Percentiles rank a stretch among this genome's conserved stretches.
These are phyloP conservation scores for Aureobasidium sp. DNA, from an alignment of 2,329 filamentous ascomycete species.

Conservation along the genomic window DNA sequence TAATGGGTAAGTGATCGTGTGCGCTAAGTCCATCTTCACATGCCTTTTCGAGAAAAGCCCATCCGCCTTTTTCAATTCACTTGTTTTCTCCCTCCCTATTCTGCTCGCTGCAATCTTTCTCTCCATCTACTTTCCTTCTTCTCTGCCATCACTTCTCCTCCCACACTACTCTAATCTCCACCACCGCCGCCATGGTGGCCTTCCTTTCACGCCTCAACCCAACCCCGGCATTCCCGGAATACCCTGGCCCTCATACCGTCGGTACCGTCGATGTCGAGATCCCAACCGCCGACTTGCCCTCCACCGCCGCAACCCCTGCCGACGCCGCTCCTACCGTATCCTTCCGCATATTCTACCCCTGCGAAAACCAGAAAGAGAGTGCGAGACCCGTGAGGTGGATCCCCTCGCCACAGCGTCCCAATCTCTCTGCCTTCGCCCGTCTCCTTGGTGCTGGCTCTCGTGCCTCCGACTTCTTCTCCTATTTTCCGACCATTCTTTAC, in stretches of 20 bases:
- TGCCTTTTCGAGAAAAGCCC: constrained; percentile 1
- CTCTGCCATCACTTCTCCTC: not conserved
- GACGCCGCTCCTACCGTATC: constrained; percentile 59
- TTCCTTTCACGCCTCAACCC: constrained; percentile 47
- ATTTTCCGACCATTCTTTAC: constrained; percentile 45
- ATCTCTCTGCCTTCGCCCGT: constrained; percentile 64
- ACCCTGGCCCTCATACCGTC: constrained; percentile 68
- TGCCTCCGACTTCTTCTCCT: constrained; percentile 33
- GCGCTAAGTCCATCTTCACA: constrained; percentile 8
- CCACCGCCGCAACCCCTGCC: constrained; percentile 48
- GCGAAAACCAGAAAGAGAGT: constrained; percentile 29
- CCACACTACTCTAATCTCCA: not conserved
- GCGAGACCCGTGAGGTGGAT: constrained; percentile 59
- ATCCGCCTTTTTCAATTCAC: not conserved
- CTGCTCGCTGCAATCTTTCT: not conserved
- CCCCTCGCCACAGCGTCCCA: constrained; percentile 64
- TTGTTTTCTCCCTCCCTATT: not conserved
- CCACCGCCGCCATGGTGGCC: constrained; percentile 28
- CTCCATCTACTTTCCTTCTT: not conserved
- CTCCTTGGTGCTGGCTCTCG: constrained; percentile 60
- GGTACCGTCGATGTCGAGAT: constrained; percentile 75
- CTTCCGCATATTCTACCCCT: constrained; percentile 77
- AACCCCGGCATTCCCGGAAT: constrained; percentile 63
- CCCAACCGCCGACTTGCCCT: constrained; percentile 47
- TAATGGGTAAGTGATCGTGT: constrained; percentile 10